Evolutionary conservation across 2,329 filamentous ascomycete species (phyloP).

Genomic region (Aspergillus quadricinctus): DNA sequence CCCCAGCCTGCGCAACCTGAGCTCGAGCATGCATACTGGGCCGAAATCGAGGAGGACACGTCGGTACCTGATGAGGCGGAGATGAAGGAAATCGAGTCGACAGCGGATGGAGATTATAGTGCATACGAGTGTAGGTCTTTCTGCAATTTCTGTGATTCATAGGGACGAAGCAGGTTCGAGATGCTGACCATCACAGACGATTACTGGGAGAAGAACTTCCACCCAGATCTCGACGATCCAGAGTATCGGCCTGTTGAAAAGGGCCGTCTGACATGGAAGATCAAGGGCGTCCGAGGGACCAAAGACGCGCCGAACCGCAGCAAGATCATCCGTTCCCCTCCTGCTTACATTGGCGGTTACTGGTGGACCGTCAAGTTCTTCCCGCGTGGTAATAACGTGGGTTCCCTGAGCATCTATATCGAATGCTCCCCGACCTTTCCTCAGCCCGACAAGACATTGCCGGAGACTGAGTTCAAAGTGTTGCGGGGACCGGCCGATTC

Average conservation of each 20-base stretch:
- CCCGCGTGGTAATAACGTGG: constrained; percentile 56
- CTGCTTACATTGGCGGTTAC: constrained; percentile 54
- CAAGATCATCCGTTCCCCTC: constrained; percentile 55
- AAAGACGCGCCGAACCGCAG: constrained; percentile 56
- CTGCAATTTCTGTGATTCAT: not conserved
- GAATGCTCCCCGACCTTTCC: constrained; percentile 54
- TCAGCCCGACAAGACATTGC: constrained; percentile 31
- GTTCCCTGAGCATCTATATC: constrained; percentile 57
- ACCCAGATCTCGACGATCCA: constrained; percentile 53
- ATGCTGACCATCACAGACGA: constrained; percentile 35
- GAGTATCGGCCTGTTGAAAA: constrained; percentile 52
- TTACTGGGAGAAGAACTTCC: constrained; percentile 57
- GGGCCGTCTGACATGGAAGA: constrained; percentile 55
- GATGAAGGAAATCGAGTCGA: constrained; percentile 52
- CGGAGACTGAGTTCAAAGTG: constrained; percentile 39
- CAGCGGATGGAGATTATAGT: constrained; percentile 45
- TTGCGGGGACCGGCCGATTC: constrained; percentile 35
- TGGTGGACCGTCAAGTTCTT: constrained; percentile 66
- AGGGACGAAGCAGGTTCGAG: not conserved
- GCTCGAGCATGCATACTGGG: constrained; percentile 46
- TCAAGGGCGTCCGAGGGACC: constrained; percentile 58
- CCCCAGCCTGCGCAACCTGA: constrained; percentile 19
- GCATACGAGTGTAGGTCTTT: constrained; percentile 49
- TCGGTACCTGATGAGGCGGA: constrained; percentile 55
- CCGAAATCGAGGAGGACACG: constrained; percentile 53